Evolutionary conservation across 208 protist species (phyloP), one percentile per base, ranked within the genome.

Genomic region (Angomonas desouzai): DNA sequence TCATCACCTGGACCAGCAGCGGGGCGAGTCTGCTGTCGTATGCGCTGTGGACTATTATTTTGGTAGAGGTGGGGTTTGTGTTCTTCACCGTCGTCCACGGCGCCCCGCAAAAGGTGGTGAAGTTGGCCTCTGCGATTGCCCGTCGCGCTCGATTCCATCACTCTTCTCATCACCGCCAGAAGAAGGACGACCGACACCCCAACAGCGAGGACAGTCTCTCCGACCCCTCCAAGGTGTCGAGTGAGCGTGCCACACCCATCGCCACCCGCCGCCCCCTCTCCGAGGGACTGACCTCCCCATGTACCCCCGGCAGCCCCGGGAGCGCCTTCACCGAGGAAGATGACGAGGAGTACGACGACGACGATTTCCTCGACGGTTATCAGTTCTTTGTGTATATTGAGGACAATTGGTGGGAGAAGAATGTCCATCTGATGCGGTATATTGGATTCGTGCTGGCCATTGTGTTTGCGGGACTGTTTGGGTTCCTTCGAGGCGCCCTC

Each of bases 391-490:
- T 49, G n/a, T 89, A 89, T 70, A 69, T 94, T 43, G 70, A 77
- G 64, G 78, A 80, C 55, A 70, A 79, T 32, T 95, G 89, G 85
- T 95, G 89, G 86, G 38, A 61, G 48, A 62, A 76, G 2, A 78
- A 87, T 69, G 86, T 92, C 58, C 68, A 83, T 67, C 73, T 63
- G 20, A 86, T 95, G 70, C 85, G 89, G 13, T 75, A 91, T 71
- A 89, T 87, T 48, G 79, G 74, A 23, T 72, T 92, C 55, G 33
- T 64, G 49, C 73, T 87, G 66, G 76, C 82, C 29, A 36, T 77
- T 7, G 22, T 74, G 0, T 79, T 82, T 53, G 63, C 57, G 16
- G 4, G 77, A 29, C 27, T 68, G 34, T 70, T 77, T 11, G 43
- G 64, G 0, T 62, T 79, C 0, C 65, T 49, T 33, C 53, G 70